Evolutionary conservation across 208 protist species (phyloP).

Genomic region (Naegleria lovaniensis): DNA sequence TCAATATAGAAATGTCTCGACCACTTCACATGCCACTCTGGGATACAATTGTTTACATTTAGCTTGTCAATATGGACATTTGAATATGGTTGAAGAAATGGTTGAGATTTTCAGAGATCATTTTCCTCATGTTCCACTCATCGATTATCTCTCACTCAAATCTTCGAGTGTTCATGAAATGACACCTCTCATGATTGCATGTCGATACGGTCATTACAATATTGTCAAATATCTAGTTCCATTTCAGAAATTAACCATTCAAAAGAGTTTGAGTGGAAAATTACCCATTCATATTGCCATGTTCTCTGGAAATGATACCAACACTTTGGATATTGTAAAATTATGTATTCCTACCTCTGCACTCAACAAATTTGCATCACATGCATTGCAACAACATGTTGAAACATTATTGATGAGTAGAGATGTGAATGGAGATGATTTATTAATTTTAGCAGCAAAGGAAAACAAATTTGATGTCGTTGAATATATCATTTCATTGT

Average conservation of each 20-base stretch:
- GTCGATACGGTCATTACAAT: not conserved
- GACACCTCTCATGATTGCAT: not conserved
- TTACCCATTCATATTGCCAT: not conserved
- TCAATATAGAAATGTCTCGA: not conserved
- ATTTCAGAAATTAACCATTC: not conserved
- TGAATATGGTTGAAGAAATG: not conserved
- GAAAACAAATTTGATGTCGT: not conserved
- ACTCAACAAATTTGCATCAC: not conserved
- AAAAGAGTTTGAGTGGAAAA: not conserved
- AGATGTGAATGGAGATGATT: not conserved
- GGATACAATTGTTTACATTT: not conserved
- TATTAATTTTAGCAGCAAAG: not conserved
- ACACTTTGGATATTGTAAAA: not conserved
- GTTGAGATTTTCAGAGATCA: not conserved
- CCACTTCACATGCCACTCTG: not conserved
- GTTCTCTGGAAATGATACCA: not conserved
- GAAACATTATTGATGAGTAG: not conserved
- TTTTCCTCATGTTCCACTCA: not conserved
- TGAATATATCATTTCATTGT: not conserved
- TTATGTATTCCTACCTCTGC: not conserved
- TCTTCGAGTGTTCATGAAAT: not conserved
- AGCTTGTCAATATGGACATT: not conserved
- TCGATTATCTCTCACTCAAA: not conserved
- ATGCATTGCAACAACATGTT: not conserved
- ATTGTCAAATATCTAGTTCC: not conserved